Evolutionary conservation across 495 filamentous ascomycete genomes (phyloP).

Genomic region (Penicillium canariense): DNA sequence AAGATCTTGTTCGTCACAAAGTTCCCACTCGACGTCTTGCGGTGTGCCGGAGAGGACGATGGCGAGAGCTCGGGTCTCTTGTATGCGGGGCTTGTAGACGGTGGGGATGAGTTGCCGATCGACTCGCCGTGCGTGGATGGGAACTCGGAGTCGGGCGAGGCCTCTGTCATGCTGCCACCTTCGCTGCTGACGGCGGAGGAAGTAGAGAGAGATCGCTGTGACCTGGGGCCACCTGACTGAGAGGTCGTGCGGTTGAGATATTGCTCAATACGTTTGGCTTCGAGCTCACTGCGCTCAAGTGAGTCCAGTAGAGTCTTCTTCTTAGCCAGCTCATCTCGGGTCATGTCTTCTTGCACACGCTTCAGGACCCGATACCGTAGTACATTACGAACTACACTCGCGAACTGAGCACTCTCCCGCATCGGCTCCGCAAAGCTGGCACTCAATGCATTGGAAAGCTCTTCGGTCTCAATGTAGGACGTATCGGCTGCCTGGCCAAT

Average conservation of each 20-base stretch:
- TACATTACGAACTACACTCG: conserved; percentile 85
- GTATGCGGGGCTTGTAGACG: conserved; percentile 32
- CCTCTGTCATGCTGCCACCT: conserved; percentile 47
- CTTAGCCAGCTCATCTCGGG: conserved; percentile 79
- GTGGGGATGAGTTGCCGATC: conserved; percentile 55
- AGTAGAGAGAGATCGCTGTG: conserved; percentile 64
- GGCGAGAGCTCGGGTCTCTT: conserved; percentile 33
- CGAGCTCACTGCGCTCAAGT: conserved; percentile 82
- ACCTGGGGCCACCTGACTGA: conserved; percentile 41
- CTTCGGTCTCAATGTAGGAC: conserved; percentile 93
- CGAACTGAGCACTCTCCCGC: conserved; percentile 95
- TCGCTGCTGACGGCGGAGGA: conserved; percentile 49
- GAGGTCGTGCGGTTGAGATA: conserved; percentile 72
- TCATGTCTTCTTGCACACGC: conserved; percentile 96
- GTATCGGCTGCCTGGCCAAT: conserved; percentile 93
- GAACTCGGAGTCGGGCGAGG: conserved; percentile 89
- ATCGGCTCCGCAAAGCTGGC: conserved; percentile 95
- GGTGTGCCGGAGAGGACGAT: conserved; percentile 48
- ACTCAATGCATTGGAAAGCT: conserved; percentile 76
- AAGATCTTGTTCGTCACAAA: conserved; percentile 94
- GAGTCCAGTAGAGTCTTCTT: conserved; percentile 77
- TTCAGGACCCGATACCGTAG: conserved; percentile 87
- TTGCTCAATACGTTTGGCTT: conserved; percentile 88
- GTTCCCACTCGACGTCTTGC: conserved; percentile 71
- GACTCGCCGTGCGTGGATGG: conserved; percentile 81